phyloP scores from a whole-genome alignment of 163 green algal species.

The Chlamydomonas reinhardtii region DNA sequence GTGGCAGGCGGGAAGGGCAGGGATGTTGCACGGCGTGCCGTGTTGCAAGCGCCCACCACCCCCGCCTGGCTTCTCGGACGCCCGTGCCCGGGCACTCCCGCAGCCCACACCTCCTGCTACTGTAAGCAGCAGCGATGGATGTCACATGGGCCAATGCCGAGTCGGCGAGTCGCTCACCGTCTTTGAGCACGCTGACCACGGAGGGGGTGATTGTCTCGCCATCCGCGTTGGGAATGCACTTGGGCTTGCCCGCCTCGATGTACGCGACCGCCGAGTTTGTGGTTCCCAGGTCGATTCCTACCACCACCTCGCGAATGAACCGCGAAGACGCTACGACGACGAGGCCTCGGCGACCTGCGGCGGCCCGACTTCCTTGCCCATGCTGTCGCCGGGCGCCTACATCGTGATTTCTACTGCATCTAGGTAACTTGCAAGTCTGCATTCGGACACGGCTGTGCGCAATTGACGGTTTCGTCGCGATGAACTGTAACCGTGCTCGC shows the following conservation, averaged over 20 bases:
- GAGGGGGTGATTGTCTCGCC: constrained; percentile 75
- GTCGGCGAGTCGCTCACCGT: neutral
- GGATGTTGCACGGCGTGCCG: constrained; percentile 51
- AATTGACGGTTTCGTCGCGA: neutral
- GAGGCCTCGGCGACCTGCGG: neutral
- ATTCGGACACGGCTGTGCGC: neutral
- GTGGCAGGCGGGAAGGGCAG: constrained; percentile 29
- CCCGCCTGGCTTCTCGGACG: too few relatives aligned
- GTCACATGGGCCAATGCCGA: too few relatives aligned
- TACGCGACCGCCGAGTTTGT: constrained; percentile 93
- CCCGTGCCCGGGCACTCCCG: too few relatives aligned
- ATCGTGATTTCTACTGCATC: neutral
- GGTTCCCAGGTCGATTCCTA: constrained; percentile 96
- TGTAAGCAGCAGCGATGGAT: neutral
- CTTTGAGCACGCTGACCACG: constrained; percentile 64
- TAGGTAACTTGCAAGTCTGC: neutral
- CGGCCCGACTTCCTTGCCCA: neutral
- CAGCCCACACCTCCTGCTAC: neutral
- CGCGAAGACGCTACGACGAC: constrained; percentile 21
- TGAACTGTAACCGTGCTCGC: too few relatives aligned
- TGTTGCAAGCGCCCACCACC: too few relatives aligned
- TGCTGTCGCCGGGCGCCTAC: neutral
- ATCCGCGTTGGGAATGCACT: constrained; percentile 73
- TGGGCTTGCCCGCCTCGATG: constrained; percentile 69
- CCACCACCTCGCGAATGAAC: constrained; percentile 58